Evolutionary conservation across 2,329 filamentous ascomycete genomes (phyloP), one percentile per base, ranked within the genome.

Genomic region (Aureobasidium sp.): DNA sequence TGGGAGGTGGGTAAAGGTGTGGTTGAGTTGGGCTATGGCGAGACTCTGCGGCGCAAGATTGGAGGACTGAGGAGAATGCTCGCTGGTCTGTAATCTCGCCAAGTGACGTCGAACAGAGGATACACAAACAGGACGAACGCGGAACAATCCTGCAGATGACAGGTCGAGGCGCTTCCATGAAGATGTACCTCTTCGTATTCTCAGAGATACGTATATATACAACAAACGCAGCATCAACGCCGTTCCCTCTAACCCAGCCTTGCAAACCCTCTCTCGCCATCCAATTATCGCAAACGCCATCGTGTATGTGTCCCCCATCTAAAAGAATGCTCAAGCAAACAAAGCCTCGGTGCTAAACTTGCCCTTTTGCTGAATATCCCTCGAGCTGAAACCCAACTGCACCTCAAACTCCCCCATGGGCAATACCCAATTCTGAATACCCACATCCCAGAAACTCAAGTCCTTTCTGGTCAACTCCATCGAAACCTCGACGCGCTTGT

Each of bases 1-100:
- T 75, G 70, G 68, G 60, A 64, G 50, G 70, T 73, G 62, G 71
- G 70, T 40, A 63, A 66, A 57, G 74, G 72, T 6, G 68, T 76
- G 39, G 70, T 75, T 19, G 73, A 74, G 64, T 57, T 77, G 53
- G 75, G 74, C 16, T 77, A 76, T 63, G 74, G 72, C 19, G 70
- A 72, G 57, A 63, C 38, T 40, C 59, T 63, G 57, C 60, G 57
- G 42, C 66, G 71, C 37, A 69, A 66, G 58, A 48, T 69, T 34
- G 61, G 54, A 44, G 74, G 74, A 7, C 56, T 76, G 32, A 69
- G 64, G 55, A 70, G 64, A 42, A 63, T 75, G 53, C 7, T 49
- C 21, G 53, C 27, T 7, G 44, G 44, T 5, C 35, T 48, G 44
- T 48, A 19, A 38, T 34, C 14, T 2, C n/a, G 8, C 5, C 11